These are phyloP conservation scores for Psilocybe cyanescens DNA, from an alignment of 768 basidiomycete species.

Conservation along the genomic window DNA sequence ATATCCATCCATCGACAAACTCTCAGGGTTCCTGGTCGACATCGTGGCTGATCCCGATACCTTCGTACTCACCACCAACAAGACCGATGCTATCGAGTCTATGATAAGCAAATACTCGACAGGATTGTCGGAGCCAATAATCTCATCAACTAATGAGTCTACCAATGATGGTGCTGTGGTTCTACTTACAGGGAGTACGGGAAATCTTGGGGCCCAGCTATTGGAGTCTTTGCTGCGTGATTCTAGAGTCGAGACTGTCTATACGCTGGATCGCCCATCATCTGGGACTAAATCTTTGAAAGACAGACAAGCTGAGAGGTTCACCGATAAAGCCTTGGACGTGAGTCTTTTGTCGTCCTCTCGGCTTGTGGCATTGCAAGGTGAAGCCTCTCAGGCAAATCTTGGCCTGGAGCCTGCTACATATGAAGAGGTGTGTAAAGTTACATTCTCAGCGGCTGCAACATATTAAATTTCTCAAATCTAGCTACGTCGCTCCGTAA, in stretches of 20 bases:
- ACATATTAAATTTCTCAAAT: not conserved
- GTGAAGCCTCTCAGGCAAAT: slow-evolving; percentile 29
- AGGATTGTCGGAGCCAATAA: slow-evolving; percentile 14
- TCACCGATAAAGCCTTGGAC: slow-evolving; percentile 35
- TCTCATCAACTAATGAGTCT: not conserved
- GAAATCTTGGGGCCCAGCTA: not conserved
- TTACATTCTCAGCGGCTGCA: no score
- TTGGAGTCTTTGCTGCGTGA: not conserved
- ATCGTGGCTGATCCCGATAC: not conserved
- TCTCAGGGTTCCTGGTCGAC: slow-evolving; percentile 7
- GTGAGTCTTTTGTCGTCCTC: slow-evolving; percentile 25
- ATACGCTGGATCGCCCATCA: slow-evolving; percentile 33
- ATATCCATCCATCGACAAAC: slow-evolving; percentile 14
- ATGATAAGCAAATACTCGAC: slow-evolving; percentile 39
- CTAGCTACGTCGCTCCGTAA: slow-evolving; percentile 33
- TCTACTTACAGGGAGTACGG: not conserved
- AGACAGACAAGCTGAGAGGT: slow-evolving; percentile 29
- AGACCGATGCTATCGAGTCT: slow-evolving; percentile 24
- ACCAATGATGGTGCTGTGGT: not conserved
- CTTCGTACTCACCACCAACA: slow-evolving; percentile 4
- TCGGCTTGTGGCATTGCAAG: slow-evolving; percentile 40
- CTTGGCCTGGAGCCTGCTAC: slow-evolving; percentile 30
- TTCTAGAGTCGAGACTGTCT: slow-evolving; percentile 22
- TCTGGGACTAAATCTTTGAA: slow-evolving; percentile 1
- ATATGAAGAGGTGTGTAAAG: slow-evolving; percentile 26